Percentiles rank a stretch among this genome's conserved stretches.
These are phyloP conservation scores for Fomitopsis pulvina DNA, from an alignment of 768 basidiomycete genomes.

Conservation along the genomic window DNA sequence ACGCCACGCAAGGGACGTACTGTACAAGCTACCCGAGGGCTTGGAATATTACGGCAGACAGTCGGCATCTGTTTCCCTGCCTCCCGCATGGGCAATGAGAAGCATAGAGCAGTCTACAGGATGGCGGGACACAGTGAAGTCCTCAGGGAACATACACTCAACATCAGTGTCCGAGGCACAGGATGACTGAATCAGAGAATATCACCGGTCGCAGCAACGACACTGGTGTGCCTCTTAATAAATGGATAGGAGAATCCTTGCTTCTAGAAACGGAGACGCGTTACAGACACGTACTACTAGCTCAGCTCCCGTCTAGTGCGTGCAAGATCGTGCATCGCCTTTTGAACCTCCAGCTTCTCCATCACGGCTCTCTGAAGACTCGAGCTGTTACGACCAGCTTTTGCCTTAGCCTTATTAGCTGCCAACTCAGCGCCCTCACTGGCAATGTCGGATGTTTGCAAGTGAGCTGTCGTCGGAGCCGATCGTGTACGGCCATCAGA, in stretches of 20 bases:
- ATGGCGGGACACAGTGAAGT: too few relatives aligned
- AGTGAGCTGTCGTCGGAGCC: slow-evolving; percentile 1
- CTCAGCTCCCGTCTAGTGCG: slow-evolving; percentile 3
- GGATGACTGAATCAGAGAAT: too few relatives aligned
- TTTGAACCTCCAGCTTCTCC: slow-evolving; percentile 69
- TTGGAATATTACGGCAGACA: too few relatives aligned
- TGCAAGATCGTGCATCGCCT: slow-evolving; percentile 50
- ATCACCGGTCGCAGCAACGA: too few relatives aligned
- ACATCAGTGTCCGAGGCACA: too few relatives aligned
- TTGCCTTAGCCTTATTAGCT: slow-evolving; percentile 18
- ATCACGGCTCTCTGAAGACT: slow-evolving; percentile 70
- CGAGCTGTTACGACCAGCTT: slow-evolving; percentile 32
- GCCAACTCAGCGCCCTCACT: slow-evolving; percentile 6
- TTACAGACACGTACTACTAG: neutral
- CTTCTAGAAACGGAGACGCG: neutral
- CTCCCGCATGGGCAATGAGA: too few relatives aligned
- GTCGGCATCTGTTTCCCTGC: too few relatives aligned
- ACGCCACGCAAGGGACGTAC: too few relatives aligned
- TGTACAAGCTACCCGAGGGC: too few relatives aligned
- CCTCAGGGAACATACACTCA: too few relatives aligned
- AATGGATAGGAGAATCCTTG: neutral
- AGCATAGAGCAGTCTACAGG: too few relatives aligned
- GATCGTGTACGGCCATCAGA: neutral
- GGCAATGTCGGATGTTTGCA: slow-evolving; percentile 1
- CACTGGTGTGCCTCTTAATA: too few relatives aligned